Percentiles rank a stretch among this genome's conserved stretches.
These are phyloP conservation scores for Hypoxylon subgilvum DNA, from an alignment of 495 filamentous ascomycete genomes.

Conservation along the genomic window DNA sequence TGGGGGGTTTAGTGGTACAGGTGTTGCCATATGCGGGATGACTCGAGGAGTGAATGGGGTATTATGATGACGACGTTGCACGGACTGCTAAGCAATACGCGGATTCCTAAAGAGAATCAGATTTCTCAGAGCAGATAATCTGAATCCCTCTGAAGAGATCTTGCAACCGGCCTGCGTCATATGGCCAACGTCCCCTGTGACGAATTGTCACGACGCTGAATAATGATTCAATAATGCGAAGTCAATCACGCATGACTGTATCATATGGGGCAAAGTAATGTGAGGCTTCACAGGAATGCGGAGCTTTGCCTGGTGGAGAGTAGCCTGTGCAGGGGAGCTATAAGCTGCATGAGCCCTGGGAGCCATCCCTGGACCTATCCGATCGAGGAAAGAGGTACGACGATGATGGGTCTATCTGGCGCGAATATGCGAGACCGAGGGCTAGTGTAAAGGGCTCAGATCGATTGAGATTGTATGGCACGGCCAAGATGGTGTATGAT, in stretches of 20 bases:
- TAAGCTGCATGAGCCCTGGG: constrained; percentile 29
- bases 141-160: constrained; percentile 13
- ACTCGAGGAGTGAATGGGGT: constrained; percentile 25
- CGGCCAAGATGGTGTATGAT: constrained; percentile 33
- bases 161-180: constrained; percentile 40
- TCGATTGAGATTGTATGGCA: constrained; percentile 22
- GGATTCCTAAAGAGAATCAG: constrained; percentile 26
- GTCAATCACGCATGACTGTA: constrained; percentile 22
- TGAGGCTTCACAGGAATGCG: constrained; percentile 29
- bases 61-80: constrained; percentile 6
- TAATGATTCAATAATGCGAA: constrained; percentile 34
- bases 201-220: constrained; percentile 27
- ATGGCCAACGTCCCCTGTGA: constrained; percentile 19
- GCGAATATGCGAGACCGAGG: constrained; percentile 29
- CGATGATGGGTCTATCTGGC: constrained; percentile 24
- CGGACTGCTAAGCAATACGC: constrained; percentile 26
- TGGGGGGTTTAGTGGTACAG: constrained; percentile 34
- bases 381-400: constrained; percentile 33
- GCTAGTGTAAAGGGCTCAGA: constrained; percentile 19
- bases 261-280: constrained; percentile 21
- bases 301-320: constrained; percentile 24
- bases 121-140: constrained; percentile 27
- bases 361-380: constrained; percentile 24
- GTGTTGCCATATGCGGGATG: constrained; percentile 28
- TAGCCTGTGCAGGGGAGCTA: constrained; percentile 31